These are phyloP conservation scores for Populus hybrid DNA, from an alignment of 441 rosid species.

Conservation along the genomic window DNA sequence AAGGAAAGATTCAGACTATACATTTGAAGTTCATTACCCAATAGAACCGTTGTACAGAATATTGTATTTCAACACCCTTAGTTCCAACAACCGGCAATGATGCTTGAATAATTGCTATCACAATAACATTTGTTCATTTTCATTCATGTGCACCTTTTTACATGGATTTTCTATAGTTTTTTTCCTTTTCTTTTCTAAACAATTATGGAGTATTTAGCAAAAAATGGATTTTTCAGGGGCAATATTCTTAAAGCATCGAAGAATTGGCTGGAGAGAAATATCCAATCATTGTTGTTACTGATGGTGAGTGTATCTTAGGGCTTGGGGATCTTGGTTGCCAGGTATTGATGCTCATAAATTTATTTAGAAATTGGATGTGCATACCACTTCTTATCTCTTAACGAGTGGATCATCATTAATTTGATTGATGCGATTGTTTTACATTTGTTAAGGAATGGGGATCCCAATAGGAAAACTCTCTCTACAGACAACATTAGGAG, in stretches of 20 bases:
- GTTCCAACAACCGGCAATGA: too few species aligned
- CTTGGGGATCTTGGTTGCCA: constrained; percentile 98
- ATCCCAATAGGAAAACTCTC: constrained; percentile 48
- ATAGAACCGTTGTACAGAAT: too few species aligned
- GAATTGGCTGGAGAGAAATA: constrained; percentile 75
- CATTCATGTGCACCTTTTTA: too few species aligned
- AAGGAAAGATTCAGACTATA: too few species aligned
- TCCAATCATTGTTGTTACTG: constrained; percentile 54
- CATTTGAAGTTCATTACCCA: too few species aligned
- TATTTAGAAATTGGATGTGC: neutral
- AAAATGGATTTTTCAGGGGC: constrained; percentile 42
- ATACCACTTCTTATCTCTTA: neutral
- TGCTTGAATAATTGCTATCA: too few species aligned
- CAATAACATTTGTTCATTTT: too few species aligned
- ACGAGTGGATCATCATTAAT: neutral
- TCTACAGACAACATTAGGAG: too few species aligned
- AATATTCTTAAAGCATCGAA: constrained; percentile 79
- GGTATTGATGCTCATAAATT: constrained; percentile 30
- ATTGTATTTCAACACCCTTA: too few species aligned
- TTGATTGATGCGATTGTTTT: constrained; percentile 5
- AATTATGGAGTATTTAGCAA: constrained; percentile 9
- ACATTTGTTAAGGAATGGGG: constrained; percentile 77
- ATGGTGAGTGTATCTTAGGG: constrained; percentile 87
- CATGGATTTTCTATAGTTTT: too few species aligned
- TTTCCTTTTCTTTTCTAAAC: too few species aligned